Evolutionary conservation across 495 filamentous ascomycete genomes (phyloP).

Genomic region (Penicillium paxilli): DNA sequence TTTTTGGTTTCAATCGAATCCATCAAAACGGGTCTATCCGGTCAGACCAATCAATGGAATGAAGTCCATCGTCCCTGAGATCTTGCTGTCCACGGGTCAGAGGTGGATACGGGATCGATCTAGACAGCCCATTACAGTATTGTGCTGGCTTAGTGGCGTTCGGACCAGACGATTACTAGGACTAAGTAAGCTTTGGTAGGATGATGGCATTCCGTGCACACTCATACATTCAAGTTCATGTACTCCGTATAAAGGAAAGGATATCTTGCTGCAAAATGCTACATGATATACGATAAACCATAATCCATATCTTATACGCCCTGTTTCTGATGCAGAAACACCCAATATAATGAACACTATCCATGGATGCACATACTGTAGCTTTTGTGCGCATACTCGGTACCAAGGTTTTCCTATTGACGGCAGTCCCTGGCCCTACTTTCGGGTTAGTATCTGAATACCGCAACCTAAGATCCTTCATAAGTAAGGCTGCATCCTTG

Average conservation of each 20-base stretch:
- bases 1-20: conserved; percentile 30
- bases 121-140: conserved; percentile 7
- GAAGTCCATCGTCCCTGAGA: conserved; percentile 17
- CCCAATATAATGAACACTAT: neutral
- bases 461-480: neutral
- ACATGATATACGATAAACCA: too few relatives aligned
- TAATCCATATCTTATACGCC: neutral
- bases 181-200: neutral
- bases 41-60: conserved; percentile 24
- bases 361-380: neutral
- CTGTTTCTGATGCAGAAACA: neutral
- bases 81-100: conserved; percentile 22
- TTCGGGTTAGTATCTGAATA: conserved; percentile 3
- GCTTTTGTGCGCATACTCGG: neutral
- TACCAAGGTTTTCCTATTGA: neutral
- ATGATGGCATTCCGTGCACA: neutral
- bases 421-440: neutral
- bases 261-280: too few relatives aligned
- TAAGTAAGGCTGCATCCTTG: conserved; percentile 14
- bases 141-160: neutral
- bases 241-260: too few relatives aligned
- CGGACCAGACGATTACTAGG: neutral
- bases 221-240: neutral
- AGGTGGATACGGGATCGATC: conserved; percentile 27
- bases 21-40: conserved; percentile 36